Base-by-base conservation (phyloP, 1,284 basidiomycete species). In the Hemileia vastatrix region DNA sequence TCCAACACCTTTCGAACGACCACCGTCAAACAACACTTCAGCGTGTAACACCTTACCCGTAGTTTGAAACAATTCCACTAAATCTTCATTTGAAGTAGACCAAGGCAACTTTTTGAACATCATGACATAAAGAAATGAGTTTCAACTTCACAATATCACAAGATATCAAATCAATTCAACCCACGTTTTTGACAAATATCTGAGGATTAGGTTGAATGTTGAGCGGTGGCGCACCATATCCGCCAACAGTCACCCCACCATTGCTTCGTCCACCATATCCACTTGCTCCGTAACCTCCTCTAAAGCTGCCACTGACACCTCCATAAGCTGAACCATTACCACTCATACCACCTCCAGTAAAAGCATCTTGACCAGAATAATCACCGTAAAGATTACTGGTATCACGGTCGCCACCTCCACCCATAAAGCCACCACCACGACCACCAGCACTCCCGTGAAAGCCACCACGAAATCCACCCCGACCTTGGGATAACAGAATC, bases 51-150 rank as follows among this genome's bases (percentile, higher is more conserved):
- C 94, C 67, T 86, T 86, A 8, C 94, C 94, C 1, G 92, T 95
- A 32, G 94, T 98, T 79, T 96, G 93, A 72, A 98, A 98, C 32
- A 98, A 79, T 78, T 98, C 94, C 23, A 97, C 93, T 31, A 98
- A 80, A 75, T 98, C 94, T 74, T 97, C 93, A 76, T 97, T 95
- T n/a, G 92, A 90, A 36, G 94, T 98, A 15, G 92, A 96, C 91
- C 92, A 97, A 0, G 94, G 94, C 18, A 98, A 79, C 91, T 96
- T 70, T 13, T 48, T 13, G 49, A 21, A 6, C 24, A 64, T 21
- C 15, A 40, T 36, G 21, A 33, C 9, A 44, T 21, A 32, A 32
- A 24, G 3, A 19, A 40, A 11, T 15, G 18, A n/a, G 45, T n/a
- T 40, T 6, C 31, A 40, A 33, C 40, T 31, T 2, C 18, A 47